Conservation (phyloP, 352 stramenopile genomes). For the Pythium diclinum region DNA sequence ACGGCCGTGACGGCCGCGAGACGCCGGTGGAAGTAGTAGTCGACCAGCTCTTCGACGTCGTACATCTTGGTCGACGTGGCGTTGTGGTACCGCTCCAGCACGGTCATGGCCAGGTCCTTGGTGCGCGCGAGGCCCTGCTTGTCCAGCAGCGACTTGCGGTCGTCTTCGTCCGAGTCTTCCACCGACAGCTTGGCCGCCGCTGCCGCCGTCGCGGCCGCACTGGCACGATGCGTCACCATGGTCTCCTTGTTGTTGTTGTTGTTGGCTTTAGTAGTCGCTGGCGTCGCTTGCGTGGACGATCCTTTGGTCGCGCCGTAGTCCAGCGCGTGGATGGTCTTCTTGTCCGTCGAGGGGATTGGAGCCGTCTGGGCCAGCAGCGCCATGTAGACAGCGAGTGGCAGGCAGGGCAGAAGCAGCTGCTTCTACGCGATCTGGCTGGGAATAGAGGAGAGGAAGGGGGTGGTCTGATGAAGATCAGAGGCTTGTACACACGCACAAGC, state of each 20-base stretch:
- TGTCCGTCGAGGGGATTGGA: neutral
- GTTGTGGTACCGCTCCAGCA: constrained; percentile 67
- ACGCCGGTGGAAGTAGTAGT: constrained; percentile 82
- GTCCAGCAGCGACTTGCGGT: constrained; percentile 15
- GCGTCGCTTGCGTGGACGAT: neutral
- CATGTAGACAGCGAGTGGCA: neutral
- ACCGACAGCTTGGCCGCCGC: constrained; percentile 5
- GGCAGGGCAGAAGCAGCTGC: neutral
- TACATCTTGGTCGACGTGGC: constrained; percentile 85
- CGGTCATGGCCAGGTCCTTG: constrained; percentile 30
- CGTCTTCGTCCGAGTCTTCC: constrained; percentile 10
- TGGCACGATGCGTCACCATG: constrained; percentile 18
- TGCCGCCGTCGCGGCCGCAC: constrained; percentile 1
- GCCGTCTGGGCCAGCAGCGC: constrained; percentile 2
- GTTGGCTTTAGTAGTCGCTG: neutral
- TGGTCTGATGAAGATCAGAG: neutral
- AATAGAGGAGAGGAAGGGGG: neutral
- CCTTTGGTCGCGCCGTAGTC: constrained; percentile 4
- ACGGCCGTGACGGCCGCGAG: constrained; percentile 68
- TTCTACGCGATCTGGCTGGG: neutral
- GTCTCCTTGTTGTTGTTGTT: constrained; percentile 5
- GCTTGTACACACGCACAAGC: too few relatives aligned
- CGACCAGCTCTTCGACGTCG: constrained; percentile 82
- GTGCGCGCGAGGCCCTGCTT: constrained; percentile 6
- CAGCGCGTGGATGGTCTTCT: neutral